Conservation (phyloP, 768 basidiomycete genomes). For the Terana coerulea region DNA sequence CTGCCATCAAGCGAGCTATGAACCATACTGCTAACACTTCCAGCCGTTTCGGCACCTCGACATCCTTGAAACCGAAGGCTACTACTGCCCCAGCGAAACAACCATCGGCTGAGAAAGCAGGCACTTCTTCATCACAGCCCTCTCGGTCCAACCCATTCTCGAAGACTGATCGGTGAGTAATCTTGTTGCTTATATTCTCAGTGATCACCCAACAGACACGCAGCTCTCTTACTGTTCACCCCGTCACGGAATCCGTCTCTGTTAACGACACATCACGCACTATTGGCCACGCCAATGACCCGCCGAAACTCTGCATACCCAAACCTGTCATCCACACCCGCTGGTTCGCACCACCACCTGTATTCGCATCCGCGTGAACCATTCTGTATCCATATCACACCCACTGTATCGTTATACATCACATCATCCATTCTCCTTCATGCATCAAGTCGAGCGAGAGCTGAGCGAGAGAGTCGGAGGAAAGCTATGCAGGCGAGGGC, state of each 20-base stretch:
- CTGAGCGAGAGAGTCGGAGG: constrained; percentile 66
- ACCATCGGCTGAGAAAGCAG: constrained; percentile 15
- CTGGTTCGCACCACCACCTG: constrained; percentile 62
- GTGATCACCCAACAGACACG: constrained; percentile 57
- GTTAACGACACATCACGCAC: constrained; percentile 20
- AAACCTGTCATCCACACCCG: constrained; percentile 33
- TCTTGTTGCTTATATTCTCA: constrained; percentile 19
- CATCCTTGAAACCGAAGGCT: background rate
- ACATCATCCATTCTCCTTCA: background rate
- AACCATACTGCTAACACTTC: constrained; percentile 37
- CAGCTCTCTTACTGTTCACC: constrained; percentile 21
- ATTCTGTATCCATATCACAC: constrained; percentile 20
- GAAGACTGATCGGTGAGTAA: constrained; percentile 62
- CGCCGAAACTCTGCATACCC: constrained; percentile 21
- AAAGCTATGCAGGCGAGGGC: constrained; percentile 72
- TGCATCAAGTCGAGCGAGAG: constrained; percentile 58
- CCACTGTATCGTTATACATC: constrained; percentile 20
- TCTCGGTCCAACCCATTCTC: constrained; percentile 34
- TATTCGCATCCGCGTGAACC: constrained; percentile 64
- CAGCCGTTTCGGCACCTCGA: constrained; percentile 2
- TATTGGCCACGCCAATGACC: constrained; percentile 11
- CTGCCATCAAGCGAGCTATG: constrained; percentile 35
- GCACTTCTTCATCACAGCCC: constrained; percentile 14
- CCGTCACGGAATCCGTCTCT: constrained; percentile 15
- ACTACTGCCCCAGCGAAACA: background rate